Evolutionary conservation across 192 early-diverging fungal genomes (phyloP).

Genomic region (Coemansia sp.): DNA sequence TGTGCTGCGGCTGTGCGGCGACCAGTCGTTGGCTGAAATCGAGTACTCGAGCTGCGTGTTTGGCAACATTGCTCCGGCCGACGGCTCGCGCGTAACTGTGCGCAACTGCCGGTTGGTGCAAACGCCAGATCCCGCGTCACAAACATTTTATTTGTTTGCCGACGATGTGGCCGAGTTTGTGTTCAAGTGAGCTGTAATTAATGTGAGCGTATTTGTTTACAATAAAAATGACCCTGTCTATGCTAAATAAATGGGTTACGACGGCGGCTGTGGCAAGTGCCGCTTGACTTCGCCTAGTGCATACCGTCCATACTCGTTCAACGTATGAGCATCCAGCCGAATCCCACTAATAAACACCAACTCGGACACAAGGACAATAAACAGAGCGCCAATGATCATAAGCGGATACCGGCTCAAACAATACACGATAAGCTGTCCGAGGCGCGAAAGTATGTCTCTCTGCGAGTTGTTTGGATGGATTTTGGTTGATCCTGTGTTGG

Average conservation of each 20-base stretch:
- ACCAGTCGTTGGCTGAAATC: conserved; percentile 12
- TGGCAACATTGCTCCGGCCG: conserved; percentile 14
- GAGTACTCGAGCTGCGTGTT: conserved; percentile 21
- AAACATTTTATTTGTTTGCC: too few species aligned
- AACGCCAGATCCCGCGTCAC: too few species aligned
- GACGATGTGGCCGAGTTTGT: too few species aligned
- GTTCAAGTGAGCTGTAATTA: too few species aligned
- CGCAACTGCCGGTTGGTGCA: conserved; percentile 28
- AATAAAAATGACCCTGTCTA: conserved; percentile 3
- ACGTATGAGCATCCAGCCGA: conserved; percentile 12
- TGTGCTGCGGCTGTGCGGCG: conserved; percentile 22
- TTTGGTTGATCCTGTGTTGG: conserved; percentile 42
- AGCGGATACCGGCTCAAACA: conserved; percentile 43
- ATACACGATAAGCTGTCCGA: conserved; percentile 25
- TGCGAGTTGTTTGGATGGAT: conserved; percentile 11
- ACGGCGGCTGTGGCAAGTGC: conserved; percentile 24
- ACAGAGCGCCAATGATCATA: conserved; percentile 41
- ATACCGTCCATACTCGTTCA: conserved; percentile 23
- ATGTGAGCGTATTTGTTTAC: too few species aligned
- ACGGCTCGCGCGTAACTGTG: conserved; percentile 27
- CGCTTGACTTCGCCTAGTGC: conserved; percentile 24
- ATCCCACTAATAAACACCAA: conserved; percentile 41
- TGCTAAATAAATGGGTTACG: conserved; percentile 9
- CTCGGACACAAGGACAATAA: conserved; percentile 40
- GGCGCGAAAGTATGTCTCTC: conserved; percentile 26